Conservation (phyloP, 176 grass and related monocot genomes). For the Cymbopogon citratus region DNA sequence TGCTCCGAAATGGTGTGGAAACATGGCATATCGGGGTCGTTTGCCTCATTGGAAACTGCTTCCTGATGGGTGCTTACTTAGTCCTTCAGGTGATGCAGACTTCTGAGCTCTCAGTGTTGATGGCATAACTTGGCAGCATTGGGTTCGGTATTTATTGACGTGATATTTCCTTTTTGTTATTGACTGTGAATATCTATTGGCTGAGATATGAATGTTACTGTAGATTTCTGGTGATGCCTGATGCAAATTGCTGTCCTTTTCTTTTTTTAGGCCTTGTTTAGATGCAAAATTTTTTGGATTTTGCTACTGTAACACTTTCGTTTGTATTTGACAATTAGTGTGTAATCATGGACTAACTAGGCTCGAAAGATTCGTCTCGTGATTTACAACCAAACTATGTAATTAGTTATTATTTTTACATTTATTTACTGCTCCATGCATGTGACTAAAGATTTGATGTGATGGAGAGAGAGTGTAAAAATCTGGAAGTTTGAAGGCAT, state of each 20-base stretch:
- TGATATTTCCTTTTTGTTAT: background rate
- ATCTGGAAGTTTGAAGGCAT: too few species aligned
- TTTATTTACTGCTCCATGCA: too few species aligned
- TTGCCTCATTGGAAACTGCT: slow-evolving; percentile 80
- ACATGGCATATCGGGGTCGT: slow-evolving; percentile 69
- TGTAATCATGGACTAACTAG: too few species aligned
- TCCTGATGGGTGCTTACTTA: slow-evolving; percentile 83
- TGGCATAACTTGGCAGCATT: background rate
- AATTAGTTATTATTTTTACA: too few species aligned
- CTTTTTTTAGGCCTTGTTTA: too few species aligned
- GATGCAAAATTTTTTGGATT: too few species aligned
- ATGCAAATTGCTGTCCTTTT: background rate
- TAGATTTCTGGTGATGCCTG: background rate
- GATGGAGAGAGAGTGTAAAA: too few species aligned
- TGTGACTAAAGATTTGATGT: too few species aligned
- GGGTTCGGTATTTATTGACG: background rate
- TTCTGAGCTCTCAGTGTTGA: background rate
- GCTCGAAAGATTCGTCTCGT: too few species aligned
- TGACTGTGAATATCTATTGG: background rate
- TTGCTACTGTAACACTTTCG: too few species aligned
- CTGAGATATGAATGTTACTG: background rate
- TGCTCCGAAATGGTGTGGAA: slow-evolving; percentile 30
- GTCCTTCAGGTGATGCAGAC: slow-evolving; percentile 68
- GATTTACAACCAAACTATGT: too few species aligned
- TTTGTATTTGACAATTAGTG: too few species aligned